Percentiles rank a stretch among this genome's conserved stretches.
phyloP scores from a whole-genome alignment of 208 protist genomes.

The Acanthamoeba lenticulata region DNA sequence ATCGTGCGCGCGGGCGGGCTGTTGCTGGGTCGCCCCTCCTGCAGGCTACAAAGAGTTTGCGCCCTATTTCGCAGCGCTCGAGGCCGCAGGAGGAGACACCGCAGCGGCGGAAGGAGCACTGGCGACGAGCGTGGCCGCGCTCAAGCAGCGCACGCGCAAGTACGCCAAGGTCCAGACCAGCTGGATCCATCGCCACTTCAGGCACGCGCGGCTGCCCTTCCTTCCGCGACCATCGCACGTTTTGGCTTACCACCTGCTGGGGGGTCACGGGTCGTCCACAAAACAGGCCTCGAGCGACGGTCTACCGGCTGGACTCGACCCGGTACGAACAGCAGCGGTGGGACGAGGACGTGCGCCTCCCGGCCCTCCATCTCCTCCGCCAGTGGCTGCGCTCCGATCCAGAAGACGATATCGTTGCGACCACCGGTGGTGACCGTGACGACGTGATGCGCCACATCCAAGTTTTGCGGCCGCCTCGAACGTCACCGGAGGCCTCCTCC shows the following conservation, averaged over 20 bases:
- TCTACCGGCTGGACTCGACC: constrained; percentile 10
- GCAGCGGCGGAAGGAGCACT: neutral
- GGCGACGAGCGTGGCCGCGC: neutral
- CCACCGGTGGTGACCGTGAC: too few relatives aligned
- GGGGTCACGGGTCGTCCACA: too few relatives aligned
- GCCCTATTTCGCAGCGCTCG: constrained; percentile 45
- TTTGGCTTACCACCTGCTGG: too few relatives aligned
- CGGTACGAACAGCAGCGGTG: neutral
- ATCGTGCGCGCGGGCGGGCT: neutral
- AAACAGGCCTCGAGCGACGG: neutral
- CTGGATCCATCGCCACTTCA: constrained; percentile 20
- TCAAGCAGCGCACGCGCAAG: constrained; percentile 12
- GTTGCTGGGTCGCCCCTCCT: neutral
- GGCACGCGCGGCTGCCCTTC: neutral
- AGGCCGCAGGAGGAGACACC: neutral
- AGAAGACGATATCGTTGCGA: too few relatives aligned
- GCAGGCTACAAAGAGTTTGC: constrained; percentile 65
- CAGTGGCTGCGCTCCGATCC: neutral
- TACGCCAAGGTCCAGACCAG: constrained; percentile 29
- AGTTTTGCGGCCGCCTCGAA: neutral
- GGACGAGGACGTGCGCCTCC: constrained; percentile 9
- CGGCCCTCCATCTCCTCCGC: neutral
- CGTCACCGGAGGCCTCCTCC: too few relatives aligned
- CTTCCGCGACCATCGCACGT: neutral
- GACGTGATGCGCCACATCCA: too few relatives aligned